Evolutionary conservation across 2,329 filamentous ascomycete species (phyloP).

Genomic region (Nectriaceae sp.): DNA sequence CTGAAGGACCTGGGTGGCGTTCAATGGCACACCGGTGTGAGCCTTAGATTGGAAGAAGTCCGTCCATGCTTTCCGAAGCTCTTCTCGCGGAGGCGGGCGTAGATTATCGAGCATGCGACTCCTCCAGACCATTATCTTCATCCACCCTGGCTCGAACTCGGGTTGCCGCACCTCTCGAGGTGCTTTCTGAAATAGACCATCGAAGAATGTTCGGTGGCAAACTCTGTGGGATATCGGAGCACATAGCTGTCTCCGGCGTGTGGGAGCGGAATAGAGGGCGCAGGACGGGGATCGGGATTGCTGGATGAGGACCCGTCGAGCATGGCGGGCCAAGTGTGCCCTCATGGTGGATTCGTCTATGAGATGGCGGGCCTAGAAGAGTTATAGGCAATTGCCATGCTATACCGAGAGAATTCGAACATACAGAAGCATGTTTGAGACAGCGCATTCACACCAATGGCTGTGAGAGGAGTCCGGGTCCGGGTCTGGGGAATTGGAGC

Average conservation of each 20-base stretch:
- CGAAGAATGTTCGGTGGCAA: slow-evolving; percentile 54
- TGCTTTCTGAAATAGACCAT: slow-evolving; percentile 59
- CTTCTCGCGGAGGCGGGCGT: slow-evolving; percentile 63
- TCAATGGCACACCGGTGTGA: slow-evolving; percentile 50
- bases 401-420: background rate
- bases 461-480: slow-evolving; percentile 11
- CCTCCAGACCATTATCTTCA: slow-evolving; percentile 68
- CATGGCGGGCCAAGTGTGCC: slow-evolving; percentile 47
- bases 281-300: slow-evolving; percentile 36
- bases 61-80: slow-evolving; percentile 66
- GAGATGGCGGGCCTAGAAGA: slow-evolving; percentile 19
- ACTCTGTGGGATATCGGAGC: slow-evolving; percentile 22
- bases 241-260: slow-evolving; percentile 29
- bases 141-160: slow-evolving; percentile 70
- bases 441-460: slow-evolving; percentile 13
- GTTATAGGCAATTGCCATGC: slow-evolving; percentile 9
- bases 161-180: slow-evolving; percentile 61
- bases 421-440: slow-evolving; percentile 30
- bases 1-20: slow-evolving; percentile 65
- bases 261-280: slow-evolving; percentile 31
- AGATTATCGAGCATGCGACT: slow-evolving; percentile 63
- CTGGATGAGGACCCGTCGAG: slow-evolving; percentile 41
- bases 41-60: slow-evolving; percentile 63
- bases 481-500: slow-evolving; percentile 15
- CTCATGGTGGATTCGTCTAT: slow-evolving; percentile 42